Conservation (phyloP, 129 eudicot genomes). For the Flaveria trinervia region DNA sequence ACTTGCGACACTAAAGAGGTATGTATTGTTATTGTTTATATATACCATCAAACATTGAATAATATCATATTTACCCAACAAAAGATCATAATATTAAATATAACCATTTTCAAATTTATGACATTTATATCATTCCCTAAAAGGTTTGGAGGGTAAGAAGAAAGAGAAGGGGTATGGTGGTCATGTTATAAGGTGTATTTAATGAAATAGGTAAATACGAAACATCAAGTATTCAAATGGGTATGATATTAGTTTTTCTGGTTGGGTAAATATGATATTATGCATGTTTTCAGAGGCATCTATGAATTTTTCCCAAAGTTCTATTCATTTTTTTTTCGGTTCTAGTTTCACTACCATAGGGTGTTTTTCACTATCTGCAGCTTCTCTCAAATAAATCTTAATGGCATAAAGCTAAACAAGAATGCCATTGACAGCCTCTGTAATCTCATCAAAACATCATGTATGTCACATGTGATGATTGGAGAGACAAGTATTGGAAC, state of each 20-base stretch:
- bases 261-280: background rate
- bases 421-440: constrained; percentile 79
- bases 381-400: constrained; percentile 70
- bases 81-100: background rate
- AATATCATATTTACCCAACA: background rate
- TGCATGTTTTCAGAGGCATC: background rate
- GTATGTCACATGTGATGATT: constrained; percentile 77
- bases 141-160: background rate
- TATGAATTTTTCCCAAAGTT: background rate
- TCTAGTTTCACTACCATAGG: background rate
- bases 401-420: constrained; percentile 68
- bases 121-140: background rate
- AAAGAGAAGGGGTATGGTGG: background rate
- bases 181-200: constrained; percentile 3
- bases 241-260: background rate
- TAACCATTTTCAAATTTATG: background rate
- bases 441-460: constrained; percentile 56
- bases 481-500: constrained; percentile 72
- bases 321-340: background rate
- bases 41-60: background rate
- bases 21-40: background rate
- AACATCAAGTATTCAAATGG: background rate
- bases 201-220: background rate
- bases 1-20: constrained; percentile 78
- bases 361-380: constrained; percentile 43